Conservation (phyloP, 257 asterid genomes). For the Gardenia jasminoides region DNA sequence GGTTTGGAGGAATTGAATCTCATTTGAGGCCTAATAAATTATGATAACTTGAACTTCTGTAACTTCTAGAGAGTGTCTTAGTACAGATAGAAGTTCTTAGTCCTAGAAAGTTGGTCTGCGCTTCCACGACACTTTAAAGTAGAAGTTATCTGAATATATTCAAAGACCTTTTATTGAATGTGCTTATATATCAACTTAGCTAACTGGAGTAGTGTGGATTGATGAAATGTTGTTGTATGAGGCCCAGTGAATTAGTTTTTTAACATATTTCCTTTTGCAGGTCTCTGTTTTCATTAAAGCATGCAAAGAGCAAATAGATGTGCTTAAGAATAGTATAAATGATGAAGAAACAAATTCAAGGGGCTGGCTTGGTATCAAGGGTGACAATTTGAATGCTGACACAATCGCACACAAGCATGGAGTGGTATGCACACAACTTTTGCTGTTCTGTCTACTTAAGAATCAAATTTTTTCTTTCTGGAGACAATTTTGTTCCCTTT, state of each 20-base stretch:
- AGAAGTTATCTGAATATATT: not conserved
- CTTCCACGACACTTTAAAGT: not conserved
- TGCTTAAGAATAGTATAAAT: slow-evolving; percentile 64
- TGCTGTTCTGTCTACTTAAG: not conserved
- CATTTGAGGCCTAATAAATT: too few relatives aligned
- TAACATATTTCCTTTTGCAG: slow-evolving; percentile 38
- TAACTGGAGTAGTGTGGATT: not conserved
- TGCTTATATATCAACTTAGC: not conserved
- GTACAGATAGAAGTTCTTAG: not conserved
- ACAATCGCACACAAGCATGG: slow-evolving; percentile 95
- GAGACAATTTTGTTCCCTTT: not conserved
- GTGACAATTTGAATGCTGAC: slow-evolving; percentile 61
- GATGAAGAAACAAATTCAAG: slow-evolving; percentile 72
- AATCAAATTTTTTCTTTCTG: not conserved
- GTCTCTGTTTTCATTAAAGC: slow-evolving; percentile 79
- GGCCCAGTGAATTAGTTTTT: not conserved
- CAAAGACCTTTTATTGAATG: not conserved
- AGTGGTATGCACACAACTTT: slow-evolving; percentile 51
- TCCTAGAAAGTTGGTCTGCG: not conserved
- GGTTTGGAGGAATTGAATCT: too few relatives aligned
- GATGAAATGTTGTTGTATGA: not conserved
- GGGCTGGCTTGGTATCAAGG: slow-evolving; percentile 84
- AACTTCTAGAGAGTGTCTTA: not conserved
- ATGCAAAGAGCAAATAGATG: slow-evolving; percentile 92
- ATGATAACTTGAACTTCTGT: too few relatives aligned